A percentile compares a stretch with the other conserved stretches of the same genome.
Evolutionary conservation across 2,329 filamentous ascomycete genomes (phyloP).

Genomic region (Fusarium burgessii): DNA sequence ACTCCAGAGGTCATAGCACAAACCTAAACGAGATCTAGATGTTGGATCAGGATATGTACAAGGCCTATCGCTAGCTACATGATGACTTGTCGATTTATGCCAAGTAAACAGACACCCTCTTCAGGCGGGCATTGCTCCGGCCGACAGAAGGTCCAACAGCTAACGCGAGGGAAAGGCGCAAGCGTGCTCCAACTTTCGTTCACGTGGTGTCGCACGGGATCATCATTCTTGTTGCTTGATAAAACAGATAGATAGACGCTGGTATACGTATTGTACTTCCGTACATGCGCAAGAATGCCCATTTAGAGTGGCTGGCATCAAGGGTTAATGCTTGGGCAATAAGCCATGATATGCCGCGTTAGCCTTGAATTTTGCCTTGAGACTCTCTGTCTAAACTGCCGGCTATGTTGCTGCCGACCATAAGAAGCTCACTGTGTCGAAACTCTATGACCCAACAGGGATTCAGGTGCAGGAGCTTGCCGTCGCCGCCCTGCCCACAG

Average conservation of each 20-base stretch:
- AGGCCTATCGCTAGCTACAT: constrained; percentile 14
- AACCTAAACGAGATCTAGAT: constrained; percentile 28
- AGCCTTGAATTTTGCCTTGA: background rate
- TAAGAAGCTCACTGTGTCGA: constrained; percentile 20
- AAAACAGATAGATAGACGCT: constrained; percentile 1
- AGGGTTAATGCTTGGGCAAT: constrained; percentile 2
- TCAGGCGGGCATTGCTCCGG: constrained; percentile 8
- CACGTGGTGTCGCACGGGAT: constrained; percentile 23
- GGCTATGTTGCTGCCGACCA: constrained; percentile 16
- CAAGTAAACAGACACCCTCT: constrained; percentile 35
- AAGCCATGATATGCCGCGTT: background rate
- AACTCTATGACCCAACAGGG: constrained; percentile 35
- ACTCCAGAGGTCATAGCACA: constrained; percentile 34
- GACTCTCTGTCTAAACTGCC: constrained; percentile 15
- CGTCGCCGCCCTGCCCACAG: constrained; percentile 22
- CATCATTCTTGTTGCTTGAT: constrained; percentile 3
- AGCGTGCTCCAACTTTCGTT: constrained; percentile 21
- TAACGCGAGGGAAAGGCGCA: constrained; percentile 29
- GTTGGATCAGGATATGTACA: constrained; percentile 10
- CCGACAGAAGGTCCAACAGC: constrained; percentile 20
- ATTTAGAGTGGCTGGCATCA: background rate
- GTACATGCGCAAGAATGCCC: background rate
- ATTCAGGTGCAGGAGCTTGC: constrained; percentile 25
- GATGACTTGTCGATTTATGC: constrained; percentile 27
- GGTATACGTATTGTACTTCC: background rate